phyloP scores from a whole-genome alignment of 352 stramenopile genomes.

The Phytophthora capsici region DNA sequence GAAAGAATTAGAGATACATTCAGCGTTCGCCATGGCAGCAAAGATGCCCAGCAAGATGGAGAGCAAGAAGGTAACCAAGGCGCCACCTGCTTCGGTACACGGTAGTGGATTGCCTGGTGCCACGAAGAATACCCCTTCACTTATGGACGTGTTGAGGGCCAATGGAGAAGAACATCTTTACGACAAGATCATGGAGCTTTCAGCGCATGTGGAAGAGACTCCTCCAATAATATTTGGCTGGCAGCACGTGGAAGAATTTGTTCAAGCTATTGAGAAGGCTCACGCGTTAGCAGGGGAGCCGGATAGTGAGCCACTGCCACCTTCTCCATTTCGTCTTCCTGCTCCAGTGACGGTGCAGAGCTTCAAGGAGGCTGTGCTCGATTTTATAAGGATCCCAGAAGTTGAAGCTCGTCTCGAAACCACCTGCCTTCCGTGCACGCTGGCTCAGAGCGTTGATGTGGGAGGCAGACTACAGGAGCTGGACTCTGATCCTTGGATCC shows the following conservation, averaged over 20 bases:
- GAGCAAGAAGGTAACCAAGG: too few species aligned
- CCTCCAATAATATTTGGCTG: conserved; percentile 20
- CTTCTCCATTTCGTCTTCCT: conserved; percentile 17
- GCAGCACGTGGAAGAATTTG: conserved; percentile 18
- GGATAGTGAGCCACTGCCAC: conserved; percentile 1
- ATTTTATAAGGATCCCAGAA: conserved; percentile 9
- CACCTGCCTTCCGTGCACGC: conserved; percentile 23
- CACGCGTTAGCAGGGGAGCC: conserved; percentile 1
- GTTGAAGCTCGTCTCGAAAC: neutral
- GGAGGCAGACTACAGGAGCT: conserved; percentile 9
- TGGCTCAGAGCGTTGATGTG: conserved; percentile 17
- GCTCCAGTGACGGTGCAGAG: conserved; percentile 23
- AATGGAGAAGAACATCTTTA: neutral
- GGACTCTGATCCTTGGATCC: conserved; percentile 12
- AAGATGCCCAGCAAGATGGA: too few species aligned
- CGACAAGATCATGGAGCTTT: conserved; percentile 16
- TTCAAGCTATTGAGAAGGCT: conserved; percentile 29
- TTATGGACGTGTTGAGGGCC: neutral
- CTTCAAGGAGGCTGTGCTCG: conserved; percentile 31
- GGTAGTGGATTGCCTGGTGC: too few species aligned
- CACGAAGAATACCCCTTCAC: too few species aligned
- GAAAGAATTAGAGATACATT: too few species aligned
- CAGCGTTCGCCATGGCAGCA: too few species aligned
- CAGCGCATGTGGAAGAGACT: neutral
- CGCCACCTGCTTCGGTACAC: too few species aligned